phyloP scores from a whole-genome alignment of 2,329 filamentous ascomycete genomes.

The Fusarium chuoi region DNA sequence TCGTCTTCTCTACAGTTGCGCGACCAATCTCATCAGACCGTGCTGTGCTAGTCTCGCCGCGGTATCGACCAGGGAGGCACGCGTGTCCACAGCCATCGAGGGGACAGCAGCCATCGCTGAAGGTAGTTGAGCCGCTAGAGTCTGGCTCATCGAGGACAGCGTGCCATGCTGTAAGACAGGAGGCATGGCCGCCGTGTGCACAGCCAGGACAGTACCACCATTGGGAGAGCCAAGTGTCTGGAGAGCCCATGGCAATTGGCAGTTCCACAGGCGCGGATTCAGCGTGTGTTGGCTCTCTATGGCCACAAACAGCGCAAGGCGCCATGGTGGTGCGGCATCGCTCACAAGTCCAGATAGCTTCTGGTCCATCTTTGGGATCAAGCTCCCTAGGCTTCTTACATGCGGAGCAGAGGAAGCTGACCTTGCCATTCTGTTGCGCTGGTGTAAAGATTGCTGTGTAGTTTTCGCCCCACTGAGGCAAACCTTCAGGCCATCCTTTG shows the following conservation, averaged over 20 bases:
- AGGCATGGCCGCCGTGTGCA: constrained; percentile 70
- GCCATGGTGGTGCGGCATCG: constrained; percentile 64
- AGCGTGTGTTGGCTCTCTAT: constrained; percentile 60
- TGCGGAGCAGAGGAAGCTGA: constrained; percentile 63
- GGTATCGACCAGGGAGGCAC: constrained; percentile 68
- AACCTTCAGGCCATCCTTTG: constrained; percentile 63
- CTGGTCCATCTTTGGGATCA: constrained; percentile 56
- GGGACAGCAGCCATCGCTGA: constrained; percentile 69
- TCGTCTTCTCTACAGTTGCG: constrained; percentile 55
- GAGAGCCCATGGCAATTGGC: constrained; percentile 39
- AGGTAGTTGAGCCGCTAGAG: constrained; percentile 42
- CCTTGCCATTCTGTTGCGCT: constrained; percentile 65
- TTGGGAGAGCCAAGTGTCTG: constrained; percentile 48
- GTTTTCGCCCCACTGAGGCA: constrained; percentile 64
- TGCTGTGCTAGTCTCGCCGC: constrained; percentile 57
- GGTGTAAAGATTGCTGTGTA: constrained; percentile 65
- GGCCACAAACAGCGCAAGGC: constrained; percentile 68
- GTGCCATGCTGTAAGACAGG: constrained; percentile 70
- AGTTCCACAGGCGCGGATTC: constrained; percentile 50
- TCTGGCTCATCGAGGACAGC: constrained; percentile 45
- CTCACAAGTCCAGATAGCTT: constrained; percentile 67
- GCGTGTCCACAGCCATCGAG: constrained; percentile 73
- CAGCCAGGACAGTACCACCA: constrained; percentile 75
- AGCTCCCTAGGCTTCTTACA: constrained; percentile 68
- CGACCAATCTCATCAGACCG: constrained; percentile 64